Evolutionary conservation across 2,329 filamentous ascomycete genomes (phyloP), one percentile per base, ranked within the genome.

Genomic region (Fusarium sp.): DNA sequence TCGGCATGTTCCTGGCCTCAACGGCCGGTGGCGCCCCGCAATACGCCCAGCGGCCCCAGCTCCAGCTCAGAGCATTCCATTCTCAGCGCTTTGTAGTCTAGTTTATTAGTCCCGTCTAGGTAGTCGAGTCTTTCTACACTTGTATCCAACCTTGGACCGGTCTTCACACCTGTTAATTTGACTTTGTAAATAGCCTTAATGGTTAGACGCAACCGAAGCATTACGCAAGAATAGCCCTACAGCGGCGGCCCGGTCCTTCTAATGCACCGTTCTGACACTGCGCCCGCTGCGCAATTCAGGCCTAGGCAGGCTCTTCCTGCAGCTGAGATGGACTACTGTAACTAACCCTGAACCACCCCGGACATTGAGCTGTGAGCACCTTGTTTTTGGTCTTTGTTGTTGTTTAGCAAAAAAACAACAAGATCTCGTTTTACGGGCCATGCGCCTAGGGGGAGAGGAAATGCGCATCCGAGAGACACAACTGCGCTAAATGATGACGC

Each of bases 21-120:
- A 64, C 58, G 58, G 49, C 50, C 49, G 44, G 65, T 68, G 64
- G 58, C 58, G 63, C 58, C 63, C 65, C 52, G 63, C 64, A 59
- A 58, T 59, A 53, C 36, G 54, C 43, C 45, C 55, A 58, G 63
- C 44, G 50, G 26, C 39, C 43, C 45, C 55, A 58, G 63, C 44
- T 55, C 33, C 39, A 52, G 43, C 46, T 36, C 22, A 11, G 20
- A 42, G 40, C 40, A 15, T 42, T n/a, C 22, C 40, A 15, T 42
- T n/a, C 22, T 42, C 40, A 8, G 11, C 20, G 15, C 14, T 24
- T 28, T 15, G 38, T 31, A 17, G 43, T 45, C 10, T 40, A 33
- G 9, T 26, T 28, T 38, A 20, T 20, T 20, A 20, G 18, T 20
- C 18, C 18, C 18, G 18, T 20, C 18, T 20, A 20, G 18, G 18